Evolutionary conservation across 2,329 filamentous ascomycete species (phyloP).

Genomic region (Atkinsonella hypoxylon): DNA sequence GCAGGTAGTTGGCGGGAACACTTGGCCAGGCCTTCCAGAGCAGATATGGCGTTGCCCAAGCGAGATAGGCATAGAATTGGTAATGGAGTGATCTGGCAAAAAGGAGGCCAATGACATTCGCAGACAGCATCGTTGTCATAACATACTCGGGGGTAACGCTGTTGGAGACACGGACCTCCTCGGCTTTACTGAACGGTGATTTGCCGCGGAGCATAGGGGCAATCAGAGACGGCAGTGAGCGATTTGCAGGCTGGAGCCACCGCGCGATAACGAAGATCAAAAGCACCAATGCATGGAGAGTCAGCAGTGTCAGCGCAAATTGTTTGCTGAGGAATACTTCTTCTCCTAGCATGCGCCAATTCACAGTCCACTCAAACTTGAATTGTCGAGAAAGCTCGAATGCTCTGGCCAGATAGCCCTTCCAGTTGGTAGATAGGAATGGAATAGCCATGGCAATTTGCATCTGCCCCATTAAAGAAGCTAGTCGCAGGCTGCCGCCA

Average conservation of each 20-base stretch:
- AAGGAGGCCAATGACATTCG: slow-evolving; percentile 67
- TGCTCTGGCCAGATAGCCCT: slow-evolving; percentile 66
- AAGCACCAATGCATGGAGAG: slow-evolving; percentile 53
- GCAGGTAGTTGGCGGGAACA: slow-evolving; percentile 50
- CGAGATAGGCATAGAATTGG: slow-evolving; percentile 88
- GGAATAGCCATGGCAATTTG: slow-evolving; percentile 58
- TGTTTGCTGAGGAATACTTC: slow-evolving; percentile 56
- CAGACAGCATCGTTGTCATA: slow-evolving; percentile 63
- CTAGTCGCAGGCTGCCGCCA: slow-evolving; percentile 51
- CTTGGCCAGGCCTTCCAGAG: slow-evolving; percentile 67
- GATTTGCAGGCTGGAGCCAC: slow-evolving; percentile 61
- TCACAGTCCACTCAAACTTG: slow-evolving; percentile 96
- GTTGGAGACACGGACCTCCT: slow-evolving; percentile 44
- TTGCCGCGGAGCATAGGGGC: slow-evolving; percentile 27
- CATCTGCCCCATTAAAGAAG: slow-evolving; percentile 60
- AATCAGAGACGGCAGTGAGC: slow-evolving; percentile 42
- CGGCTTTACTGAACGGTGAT: slow-evolving; percentile 33
- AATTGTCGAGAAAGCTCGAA: slow-evolving; percentile 90
- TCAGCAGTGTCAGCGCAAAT: slow-evolving; percentile 59
- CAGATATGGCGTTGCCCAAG: slow-evolving; percentile 79
- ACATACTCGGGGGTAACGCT: slow-evolving; percentile 60
- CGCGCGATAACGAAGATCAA: slow-evolving; percentile 50
- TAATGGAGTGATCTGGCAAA: slow-evolving; percentile 86
- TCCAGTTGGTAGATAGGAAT: slow-evolving; percentile 54
- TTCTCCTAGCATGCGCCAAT: slow-evolving; percentile 93